These are phyloP conservation scores for Saccharomycopsis microspora DNA, from an alignment of 805 yeast species.

Conservation along the genomic window DNA sequence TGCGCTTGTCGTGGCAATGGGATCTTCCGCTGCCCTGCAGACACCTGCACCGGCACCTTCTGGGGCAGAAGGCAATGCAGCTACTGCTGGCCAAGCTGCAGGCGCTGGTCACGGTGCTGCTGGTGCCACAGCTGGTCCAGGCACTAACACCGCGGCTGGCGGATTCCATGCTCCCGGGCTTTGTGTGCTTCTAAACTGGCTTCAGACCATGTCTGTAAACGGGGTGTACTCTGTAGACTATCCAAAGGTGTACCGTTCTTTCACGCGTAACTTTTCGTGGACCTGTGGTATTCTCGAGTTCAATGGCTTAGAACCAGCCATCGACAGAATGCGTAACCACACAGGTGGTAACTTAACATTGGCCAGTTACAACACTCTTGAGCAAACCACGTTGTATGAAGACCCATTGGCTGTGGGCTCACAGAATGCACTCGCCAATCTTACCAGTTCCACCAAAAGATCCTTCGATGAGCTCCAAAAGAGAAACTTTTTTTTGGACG, in stretches of 20 bases:
- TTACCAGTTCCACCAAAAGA: neutral
- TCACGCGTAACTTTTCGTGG: slow-evolving; percentile 24
- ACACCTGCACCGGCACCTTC: slow-evolving; percentile 17
- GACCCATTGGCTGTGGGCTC: neutral
- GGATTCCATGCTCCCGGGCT: slow-evolving; percentile 20
- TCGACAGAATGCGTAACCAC: slow-evolving; percentile 19
- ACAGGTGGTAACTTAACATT: slow-evolving; percentile 23
- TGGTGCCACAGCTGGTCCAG: slow-evolving; percentile 15
- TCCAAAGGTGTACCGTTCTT: slow-evolving; percentile 22
- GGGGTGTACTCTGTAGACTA: slow-evolving; percentile 23
- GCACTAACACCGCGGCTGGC: slow-evolving; percentile 16
- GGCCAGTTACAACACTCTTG: slow-evolving; percentile 14
- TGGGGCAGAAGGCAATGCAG: slow-evolving; percentile 11
- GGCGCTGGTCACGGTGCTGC: slow-evolving; percentile 14
- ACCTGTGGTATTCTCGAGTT: slow-evolving; percentile 22
- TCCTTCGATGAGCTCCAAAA: neutral
- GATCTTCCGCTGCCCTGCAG: slow-evolving; percentile 15
- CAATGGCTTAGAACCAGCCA: slow-evolving; percentile 21
- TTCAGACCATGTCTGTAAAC: slow-evolving; percentile 23
- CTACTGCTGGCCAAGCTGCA: slow-evolving; percentile 13
- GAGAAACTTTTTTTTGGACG: slow-evolving; percentile 1
- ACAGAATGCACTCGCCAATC: neutral
- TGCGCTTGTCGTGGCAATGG: slow-evolving; percentile 18
- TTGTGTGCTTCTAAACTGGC: slow-evolving; percentile 19
- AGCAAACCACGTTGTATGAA: slow-evolving; percentile 15